Evolutionary conservation across 352 stramenopile genomes (phyloP).

Genomic region (Pythium sukuiense): DNA sequence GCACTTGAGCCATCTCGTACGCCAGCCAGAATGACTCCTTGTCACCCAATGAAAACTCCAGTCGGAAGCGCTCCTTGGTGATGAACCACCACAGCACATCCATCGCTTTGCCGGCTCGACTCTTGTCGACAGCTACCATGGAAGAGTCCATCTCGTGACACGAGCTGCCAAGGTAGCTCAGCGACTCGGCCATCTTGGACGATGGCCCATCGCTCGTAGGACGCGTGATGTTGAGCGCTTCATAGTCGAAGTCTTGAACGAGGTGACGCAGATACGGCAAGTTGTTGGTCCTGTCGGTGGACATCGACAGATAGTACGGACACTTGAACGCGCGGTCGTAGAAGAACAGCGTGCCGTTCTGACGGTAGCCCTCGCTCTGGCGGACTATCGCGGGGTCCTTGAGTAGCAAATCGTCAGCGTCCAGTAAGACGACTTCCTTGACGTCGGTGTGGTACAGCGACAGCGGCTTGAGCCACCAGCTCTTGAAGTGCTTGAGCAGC

Average conservation of each 20-base stretch:
- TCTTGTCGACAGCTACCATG: constrained; percentile 52
- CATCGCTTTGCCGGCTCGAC: constrained; percentile 31
- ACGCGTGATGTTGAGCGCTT: constrained; percentile 31
- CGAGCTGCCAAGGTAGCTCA: constrained; percentile 26
- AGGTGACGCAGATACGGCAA: constrained; percentile 39
- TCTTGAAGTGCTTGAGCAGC: constrained; percentile 42
- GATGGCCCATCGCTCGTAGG: constrained; percentile 9
- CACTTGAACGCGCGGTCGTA: constrained; percentile 54
- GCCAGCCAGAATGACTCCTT: constrained; percentile 72
- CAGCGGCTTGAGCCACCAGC: constrained; percentile 66
- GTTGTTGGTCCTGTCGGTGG: constrained; percentile 7
- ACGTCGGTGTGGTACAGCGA: constrained; percentile 53
- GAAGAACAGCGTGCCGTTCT: constrained; percentile 63
- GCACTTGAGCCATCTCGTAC: constrained; percentile 45
- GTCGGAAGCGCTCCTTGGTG: constrained; percentile 43
- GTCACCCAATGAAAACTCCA: constrained; percentile 55
- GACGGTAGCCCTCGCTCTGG: constrained; percentile 35
- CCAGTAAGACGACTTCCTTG: constrained; percentile 47
- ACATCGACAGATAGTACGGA: constrained; percentile 31
- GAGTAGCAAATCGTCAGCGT: constrained; percentile 57
- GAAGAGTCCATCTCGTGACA: constrained; percentile 60
- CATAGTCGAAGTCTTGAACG: constrained; percentile 47
- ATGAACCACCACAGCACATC: constrained; percentile 57
- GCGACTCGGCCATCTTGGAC: constrained; percentile 1
- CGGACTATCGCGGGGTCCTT: constrained; percentile 39